These are phyloP conservation scores for Cordyceps militaris DNA, from an alignment of 2,329 filamentous ascomycete genomes.

Conservation along the genomic window DNA sequence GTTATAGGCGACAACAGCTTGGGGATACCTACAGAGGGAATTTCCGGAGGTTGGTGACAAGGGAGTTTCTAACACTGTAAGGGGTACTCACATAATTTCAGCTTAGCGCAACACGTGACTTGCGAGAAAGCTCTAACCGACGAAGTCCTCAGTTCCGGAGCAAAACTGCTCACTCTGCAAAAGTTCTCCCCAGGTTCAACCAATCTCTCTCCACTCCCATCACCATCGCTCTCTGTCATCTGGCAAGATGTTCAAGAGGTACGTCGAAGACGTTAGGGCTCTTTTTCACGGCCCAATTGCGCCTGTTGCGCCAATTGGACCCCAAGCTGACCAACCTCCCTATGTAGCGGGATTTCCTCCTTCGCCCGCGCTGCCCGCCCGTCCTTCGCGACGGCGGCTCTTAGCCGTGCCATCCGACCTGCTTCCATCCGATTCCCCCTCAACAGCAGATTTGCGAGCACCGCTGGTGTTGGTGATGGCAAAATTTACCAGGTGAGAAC, in stretches of 20 bases:
- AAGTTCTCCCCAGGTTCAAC: slow-evolving; percentile 42
- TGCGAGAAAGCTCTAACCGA: slow-evolving; percentile 37
- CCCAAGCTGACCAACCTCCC: slow-evolving; percentile 20
- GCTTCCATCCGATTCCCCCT: slow-evolving; percentile 47
- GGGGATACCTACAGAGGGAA: not conserved
- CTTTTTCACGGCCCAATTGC: slow-evolving; percentile 21
- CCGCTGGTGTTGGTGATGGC: slow-evolving; percentile 51
- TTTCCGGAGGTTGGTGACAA: slow-evolving; percentile 4
- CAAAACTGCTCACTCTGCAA: slow-evolving; percentile 44
- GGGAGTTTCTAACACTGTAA: slow-evolving; percentile 9
- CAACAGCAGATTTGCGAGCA: slow-evolving; percentile 54
- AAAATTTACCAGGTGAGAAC: slow-evolving; percentile 61
- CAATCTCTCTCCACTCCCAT: slow-evolving; percentile 53
- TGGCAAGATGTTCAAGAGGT: slow-evolving; percentile 80
- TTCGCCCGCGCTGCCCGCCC: slow-evolving; percentile 56
- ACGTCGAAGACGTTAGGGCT: slow-evolving; percentile 35
- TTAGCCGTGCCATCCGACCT: slow-evolving; percentile 52
- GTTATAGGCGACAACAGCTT: not conserved
- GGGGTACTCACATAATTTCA: slow-evolving; percentile 12
- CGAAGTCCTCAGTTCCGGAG: slow-evolving; percentile 35
- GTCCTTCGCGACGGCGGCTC: slow-evolving; percentile 49
- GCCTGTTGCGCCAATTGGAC: slow-evolving; percentile 36
- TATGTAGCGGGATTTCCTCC: slow-evolving; percentile 57
- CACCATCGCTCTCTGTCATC: slow-evolving; percentile 59
- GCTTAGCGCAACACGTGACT: slow-evolving; percentile 30